Evolutionary conservation across 192 early-diverging fungal species (phyloP).

Genomic region (Haplosporangium gracile): DNA sequence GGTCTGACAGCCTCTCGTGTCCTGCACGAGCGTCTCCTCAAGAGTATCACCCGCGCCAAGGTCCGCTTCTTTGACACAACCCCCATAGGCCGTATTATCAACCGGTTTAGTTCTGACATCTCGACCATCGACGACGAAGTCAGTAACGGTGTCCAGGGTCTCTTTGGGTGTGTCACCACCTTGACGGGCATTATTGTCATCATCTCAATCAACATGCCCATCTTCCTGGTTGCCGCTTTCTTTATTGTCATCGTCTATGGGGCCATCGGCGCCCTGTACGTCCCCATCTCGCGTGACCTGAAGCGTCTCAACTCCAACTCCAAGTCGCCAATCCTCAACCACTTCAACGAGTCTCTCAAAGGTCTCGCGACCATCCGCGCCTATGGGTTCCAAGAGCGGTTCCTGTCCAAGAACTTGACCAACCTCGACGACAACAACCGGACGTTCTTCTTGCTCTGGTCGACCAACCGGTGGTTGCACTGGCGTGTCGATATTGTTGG

Average conservation of each 20-base stretch:
- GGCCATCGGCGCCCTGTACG: constrained; percentile 74
- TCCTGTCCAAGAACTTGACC: constrained; percentile 69
- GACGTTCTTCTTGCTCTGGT: constrained; percentile 89
- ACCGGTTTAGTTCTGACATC: constrained; percentile 91
- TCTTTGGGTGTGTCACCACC: constrained; percentile 60
- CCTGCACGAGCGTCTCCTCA: constrained; percentile 69
- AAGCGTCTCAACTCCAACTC: constrained; percentile 84
- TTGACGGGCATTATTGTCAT: constrained; percentile 69
- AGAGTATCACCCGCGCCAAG: constrained; percentile 72
- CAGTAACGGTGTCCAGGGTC: constrained; percentile 60
- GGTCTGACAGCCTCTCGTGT: constrained; percentile 67
- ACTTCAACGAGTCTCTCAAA: constrained; percentile 77
- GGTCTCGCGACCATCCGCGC: constrained; percentile 89
- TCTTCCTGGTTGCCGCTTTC: constrained; percentile 75
- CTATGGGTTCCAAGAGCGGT: constrained; percentile 77
- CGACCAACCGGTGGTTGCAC: constrained; percentile 89
- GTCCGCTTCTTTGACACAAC: constrained; percentile 91
- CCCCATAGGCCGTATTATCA: constrained; percentile 85
- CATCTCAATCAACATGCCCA: constrained; percentile 74
- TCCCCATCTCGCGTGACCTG: constrained; percentile 86
- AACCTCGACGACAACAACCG: constrained; percentile 85
- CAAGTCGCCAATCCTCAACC: constrained; percentile 57
- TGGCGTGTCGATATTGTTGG: constrained; percentile 86
- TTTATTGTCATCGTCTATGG: constrained; percentile 69
- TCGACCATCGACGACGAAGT: constrained; percentile 78